These are phyloP conservation scores for Leccinum subatratum DNA, from an alignment of 1,284 basidiomycete genomes.

Conservation along the genomic window DNA sequence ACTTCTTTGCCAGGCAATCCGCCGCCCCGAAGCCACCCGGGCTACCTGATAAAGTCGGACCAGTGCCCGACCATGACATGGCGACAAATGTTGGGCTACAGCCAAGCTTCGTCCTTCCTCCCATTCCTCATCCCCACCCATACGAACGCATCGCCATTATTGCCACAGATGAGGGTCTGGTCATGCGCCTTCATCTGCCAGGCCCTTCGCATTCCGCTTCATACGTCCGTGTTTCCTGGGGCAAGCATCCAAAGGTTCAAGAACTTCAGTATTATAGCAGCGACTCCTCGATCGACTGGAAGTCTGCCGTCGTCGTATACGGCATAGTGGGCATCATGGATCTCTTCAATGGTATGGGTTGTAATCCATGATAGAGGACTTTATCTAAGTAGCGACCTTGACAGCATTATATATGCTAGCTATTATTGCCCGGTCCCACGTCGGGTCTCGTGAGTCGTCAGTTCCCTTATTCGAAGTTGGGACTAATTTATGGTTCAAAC, in stretches of 20 bases:
- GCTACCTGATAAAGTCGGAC: neutral
- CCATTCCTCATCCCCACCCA: slow-evolving; percentile 68
- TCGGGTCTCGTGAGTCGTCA: slow-evolving; percentile 62
- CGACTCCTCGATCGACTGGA: slow-evolving; percentile 45
- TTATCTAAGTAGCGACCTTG: slow-evolving; percentile 17
- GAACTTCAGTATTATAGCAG: slow-evolving; percentile 40
- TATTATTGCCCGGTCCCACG: slow-evolving; percentile 53
- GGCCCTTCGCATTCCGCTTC: slow-evolving; percentile 35
- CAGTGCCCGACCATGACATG: slow-evolving; percentile 14
- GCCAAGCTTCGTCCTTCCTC: slow-evolving; percentile 59
- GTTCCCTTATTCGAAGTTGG: slow-evolving; percentile 1
- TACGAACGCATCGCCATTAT: slow-evolving; percentile 61
- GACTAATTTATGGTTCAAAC: slow-evolving; percentile 9
- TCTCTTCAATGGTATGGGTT: slow-evolving; percentile 55
- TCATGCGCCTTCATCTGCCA: slow-evolving; percentile 54
- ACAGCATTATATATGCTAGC: slow-evolving; percentile 70
- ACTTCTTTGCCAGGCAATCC: slow-evolving; percentile 16
- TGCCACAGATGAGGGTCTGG: slow-evolving; percentile 54
- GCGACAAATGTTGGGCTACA: slow-evolving; percentile 39
- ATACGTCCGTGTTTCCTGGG: slow-evolving; percentile 59
- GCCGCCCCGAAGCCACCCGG: slow-evolving; percentile 5
- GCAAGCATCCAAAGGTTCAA: slow-evolving; percentile 52
- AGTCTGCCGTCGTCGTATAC: slow-evolving; percentile 54
- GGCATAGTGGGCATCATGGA: slow-evolving; percentile 69
- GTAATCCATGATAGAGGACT: neutral